Evolutionary conservation across 768 basidiomycete genomes (phyloP), one percentile per base, ranked within the genome.

Genomic region (Lactifluus pinguis): DNA sequence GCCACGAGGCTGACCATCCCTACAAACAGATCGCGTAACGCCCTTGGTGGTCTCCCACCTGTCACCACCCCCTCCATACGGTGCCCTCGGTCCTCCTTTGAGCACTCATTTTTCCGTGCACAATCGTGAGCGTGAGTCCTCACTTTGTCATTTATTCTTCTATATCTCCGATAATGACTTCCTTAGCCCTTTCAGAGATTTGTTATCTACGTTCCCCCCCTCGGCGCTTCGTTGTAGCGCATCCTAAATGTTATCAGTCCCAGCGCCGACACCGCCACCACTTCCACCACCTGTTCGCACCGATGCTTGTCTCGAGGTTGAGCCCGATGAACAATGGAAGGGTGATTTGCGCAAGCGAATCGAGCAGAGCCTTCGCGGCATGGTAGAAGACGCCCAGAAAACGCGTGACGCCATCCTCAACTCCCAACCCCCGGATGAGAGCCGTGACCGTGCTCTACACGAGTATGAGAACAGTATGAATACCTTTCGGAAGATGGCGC

Each of bases 1-100:
- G 63, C 65, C 63, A 65, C 50, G 65, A 66, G 65, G 65, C 65
- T 34, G 65, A 60, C 53, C 65, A 49, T 32, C 52, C 50, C 19
- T 44, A 47, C 62, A 59, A 48, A 60, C 62, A 57, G 57, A 47
- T 59, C 39, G 11, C 53, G 55, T 55, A 63, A 57, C 42, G 36
- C 49, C 53, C 63, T 44, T 19, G 42, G 51, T 30, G 53, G 53
- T 62, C 53, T 52, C 54, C 32, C 54, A 29, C 48, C 19, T 47
- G 61, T 52, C 59, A 49, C 52, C 49, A 34, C 10, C 65, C 59
- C 63, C 47, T 49, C 63, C 42, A 53, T 39, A 53, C 54, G 42
- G 55, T 42, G 39, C 53, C 52, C 64, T 49, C 48, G 41, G 38
- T 44, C 53, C 49, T 56, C 55, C 60, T 52, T 41, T 21, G 53